A percentile compares a stretch with the other conserved stretches of the same genome.
phyloP scores from a whole-genome alignment of 2,329 filamentous ascomycete species.

The Aspergillus sp. region DNA sequence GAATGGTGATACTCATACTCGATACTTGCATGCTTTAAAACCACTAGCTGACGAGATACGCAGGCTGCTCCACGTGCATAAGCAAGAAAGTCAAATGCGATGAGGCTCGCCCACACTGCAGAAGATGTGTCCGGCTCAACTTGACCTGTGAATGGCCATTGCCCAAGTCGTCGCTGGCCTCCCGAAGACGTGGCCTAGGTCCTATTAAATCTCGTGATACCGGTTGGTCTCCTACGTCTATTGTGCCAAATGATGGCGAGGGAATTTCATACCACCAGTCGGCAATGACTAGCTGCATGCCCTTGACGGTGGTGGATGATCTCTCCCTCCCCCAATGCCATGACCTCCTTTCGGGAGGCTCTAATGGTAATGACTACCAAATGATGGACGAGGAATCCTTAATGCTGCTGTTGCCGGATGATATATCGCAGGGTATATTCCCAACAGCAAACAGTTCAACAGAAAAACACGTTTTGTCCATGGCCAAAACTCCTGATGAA shows the following conservation, averaged over 20 bases:
- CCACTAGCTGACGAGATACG: neutral
- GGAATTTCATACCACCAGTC: too few species aligned
- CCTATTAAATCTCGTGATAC: conserved; percentile 10
- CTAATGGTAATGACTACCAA: neutral
- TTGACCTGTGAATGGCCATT: conserved; percentile 11
- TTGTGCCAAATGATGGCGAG: neutral
- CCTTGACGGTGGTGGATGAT: too few species aligned
- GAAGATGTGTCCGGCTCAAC: conserved; percentile 8
- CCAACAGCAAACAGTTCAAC: neutral
- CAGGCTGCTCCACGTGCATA: conserved; percentile 13
- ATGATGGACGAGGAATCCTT: neutral
- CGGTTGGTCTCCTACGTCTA: conserved; percentile 7
- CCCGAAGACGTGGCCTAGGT: conserved; percentile 10
- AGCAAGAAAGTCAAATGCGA: conserved; percentile 14
- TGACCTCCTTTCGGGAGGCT: neutral
- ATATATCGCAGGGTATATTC: neutral
- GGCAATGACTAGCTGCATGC: too few species aligned
- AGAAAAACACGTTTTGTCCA: neutral
- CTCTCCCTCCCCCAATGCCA: too few species aligned
- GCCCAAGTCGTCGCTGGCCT: conserved; percentile 6
- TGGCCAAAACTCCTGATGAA: neutral
- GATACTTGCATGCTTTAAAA: too few species aligned
- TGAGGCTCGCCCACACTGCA: conserved; percentile 8
- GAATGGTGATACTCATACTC: conserved; percentile 5
- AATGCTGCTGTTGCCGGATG: neutral